Percentiles rank a stretch among this genome's conserved stretches.
phyloP scores from a whole-genome alignment of 108 stramenopile species.

The Skeletonema menzelii region DNA sequence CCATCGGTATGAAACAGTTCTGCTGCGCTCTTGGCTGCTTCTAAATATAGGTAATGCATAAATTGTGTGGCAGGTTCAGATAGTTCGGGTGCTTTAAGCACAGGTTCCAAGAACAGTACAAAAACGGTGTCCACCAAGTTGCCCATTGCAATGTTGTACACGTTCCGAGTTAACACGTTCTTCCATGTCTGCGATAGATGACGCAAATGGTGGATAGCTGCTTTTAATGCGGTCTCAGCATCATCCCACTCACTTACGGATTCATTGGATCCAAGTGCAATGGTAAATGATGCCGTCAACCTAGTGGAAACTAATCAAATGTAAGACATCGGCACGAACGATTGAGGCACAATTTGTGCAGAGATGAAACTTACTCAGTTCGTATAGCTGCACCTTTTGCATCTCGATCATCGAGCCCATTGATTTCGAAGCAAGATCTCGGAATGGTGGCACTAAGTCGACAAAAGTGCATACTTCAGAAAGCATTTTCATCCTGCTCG shows the following conservation, averaged over 20 bases:
- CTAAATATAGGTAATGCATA: slow-evolving; percentile 58
- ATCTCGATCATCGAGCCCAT: slow-evolving; percentile 75
- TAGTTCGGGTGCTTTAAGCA: slow-evolving; percentile 57
- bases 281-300: slow-evolving; percentile 49
- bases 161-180: slow-evolving; percentile 53
- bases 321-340: neutral
- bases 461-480: slow-evolving; percentile 78
- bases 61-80: slow-evolving; percentile 66
- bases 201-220: slow-evolving; percentile 70
- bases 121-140: slow-evolving; percentile 72
- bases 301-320: slow-evolving; percentile 45
- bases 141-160: slow-evolving; percentile 67
- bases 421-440: slow-evolving; percentile 70
- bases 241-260: slow-evolving; percentile 81
- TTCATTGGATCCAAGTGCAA: slow-evolving; percentile 66
- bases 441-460: slow-evolving; percentile 84
- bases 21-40: slow-evolving; percentile 44
- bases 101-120: slow-evolving; percentile 57
- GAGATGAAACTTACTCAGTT: slow-evolving; percentile 28
- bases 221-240: slow-evolving; percentile 75
- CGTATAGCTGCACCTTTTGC: slow-evolving; percentile 67
- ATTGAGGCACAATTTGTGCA: neutral
- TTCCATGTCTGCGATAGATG: slow-evolving; percentile 77
- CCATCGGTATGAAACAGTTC: slow-evolving; percentile 19
- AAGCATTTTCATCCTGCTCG: slow-evolving; percentile 42